These are phyloP conservation scores for Candida argentea DNA, from an alignment of 805 yeast genomes.

Conservation along the genomic window DNA sequence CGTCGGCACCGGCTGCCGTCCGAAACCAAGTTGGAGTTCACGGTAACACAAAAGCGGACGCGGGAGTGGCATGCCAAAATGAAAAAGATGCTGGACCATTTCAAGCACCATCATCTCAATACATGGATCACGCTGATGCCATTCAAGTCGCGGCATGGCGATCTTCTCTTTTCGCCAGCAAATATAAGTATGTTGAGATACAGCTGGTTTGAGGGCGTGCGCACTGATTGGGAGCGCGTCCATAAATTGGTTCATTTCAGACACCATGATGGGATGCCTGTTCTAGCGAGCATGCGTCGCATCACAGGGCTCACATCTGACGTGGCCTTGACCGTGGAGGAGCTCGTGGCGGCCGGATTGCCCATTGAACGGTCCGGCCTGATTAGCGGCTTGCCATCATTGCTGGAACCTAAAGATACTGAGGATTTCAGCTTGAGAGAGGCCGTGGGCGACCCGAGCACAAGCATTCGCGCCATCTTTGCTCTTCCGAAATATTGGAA, in stretches of 20 bases:
- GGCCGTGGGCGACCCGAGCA: background rate
- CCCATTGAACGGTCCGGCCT: background rate
- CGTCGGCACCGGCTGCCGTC: background rate
- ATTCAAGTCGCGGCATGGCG: background rate
- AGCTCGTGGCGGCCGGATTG: background rate
- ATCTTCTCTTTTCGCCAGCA: background rate
- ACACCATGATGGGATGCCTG: background rate
- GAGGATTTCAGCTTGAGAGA: too few species aligned
- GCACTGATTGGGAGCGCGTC: background rate
- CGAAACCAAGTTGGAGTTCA: background rate
- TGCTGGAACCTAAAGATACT: background rate
- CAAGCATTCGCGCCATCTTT: background rate
- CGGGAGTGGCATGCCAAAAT: background rate
- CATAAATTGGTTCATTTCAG: background rate
- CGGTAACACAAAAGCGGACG: background rate
- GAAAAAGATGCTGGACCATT: background rate
- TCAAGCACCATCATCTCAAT: background rate
- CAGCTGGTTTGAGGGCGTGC: background rate
- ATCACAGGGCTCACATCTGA: background rate
- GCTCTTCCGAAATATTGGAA: conserved; percentile 13
- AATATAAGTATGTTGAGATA: background rate
- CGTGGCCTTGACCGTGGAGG: background rate
- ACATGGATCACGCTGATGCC: background rate
- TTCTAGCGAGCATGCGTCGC: background rate
- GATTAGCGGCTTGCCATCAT: background rate